A percentile compares a stretch with the other conserved stretches of the same genome.
phyloP scores from a whole-genome alignment of 257 asterid genomes.

The Marsdenia floribunda region DNA sequence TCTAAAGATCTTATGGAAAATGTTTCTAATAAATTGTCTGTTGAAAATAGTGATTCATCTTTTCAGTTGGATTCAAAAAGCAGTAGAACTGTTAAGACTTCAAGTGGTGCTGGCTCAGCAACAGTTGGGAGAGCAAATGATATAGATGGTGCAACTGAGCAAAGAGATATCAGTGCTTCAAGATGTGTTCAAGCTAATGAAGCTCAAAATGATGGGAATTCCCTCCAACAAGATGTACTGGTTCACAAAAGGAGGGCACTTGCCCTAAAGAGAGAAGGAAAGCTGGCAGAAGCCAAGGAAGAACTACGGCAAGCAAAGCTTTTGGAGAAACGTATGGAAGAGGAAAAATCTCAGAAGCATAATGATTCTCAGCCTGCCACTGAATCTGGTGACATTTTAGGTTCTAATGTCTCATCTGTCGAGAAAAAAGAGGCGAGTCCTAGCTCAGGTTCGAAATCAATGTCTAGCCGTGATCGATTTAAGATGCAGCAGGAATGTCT shows the following conservation, averaged over 20 bases:
- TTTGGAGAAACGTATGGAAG: constrained; percentile 56
- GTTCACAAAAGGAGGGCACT: constrained; percentile 79
- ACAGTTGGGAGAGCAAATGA: constrained; percentile 16
- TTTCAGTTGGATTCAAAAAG: constrained; percentile 22
- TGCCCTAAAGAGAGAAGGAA: constrained; percentile 83
- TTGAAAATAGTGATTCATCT: constrained; percentile 18
- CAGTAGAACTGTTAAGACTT: constrained; percentile 12
- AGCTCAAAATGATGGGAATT: constrained; percentile 30
- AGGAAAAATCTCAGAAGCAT: constrained; percentile 40
- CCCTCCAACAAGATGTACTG: constrained; percentile 56
- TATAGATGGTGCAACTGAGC: constrained; percentile 25
- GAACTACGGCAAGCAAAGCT: constrained; percentile 83
- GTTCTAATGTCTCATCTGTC: constrained; percentile 34
- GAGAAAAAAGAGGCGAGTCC: constrained; percentile 49
- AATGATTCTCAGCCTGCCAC: constrained; percentile 23
- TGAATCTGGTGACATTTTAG: constrained; percentile 29
- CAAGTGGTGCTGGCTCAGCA: not conserved
- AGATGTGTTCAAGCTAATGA: constrained; percentile 24
- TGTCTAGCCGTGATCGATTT: constrained; percentile 70
- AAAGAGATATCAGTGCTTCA: constrained; percentile 19
- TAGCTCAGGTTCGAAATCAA: constrained; percentile 48
- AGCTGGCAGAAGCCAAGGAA: constrained; percentile 87
- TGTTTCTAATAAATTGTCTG: constrained; percentile 15
- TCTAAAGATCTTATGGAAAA: constrained; percentile 17
- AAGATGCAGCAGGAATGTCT: constrained; percentile 83